phyloP scores from a whole-genome alignment of 2,329 filamentous ascomycete genomes.

The Fusarium algeriense region DNA sequence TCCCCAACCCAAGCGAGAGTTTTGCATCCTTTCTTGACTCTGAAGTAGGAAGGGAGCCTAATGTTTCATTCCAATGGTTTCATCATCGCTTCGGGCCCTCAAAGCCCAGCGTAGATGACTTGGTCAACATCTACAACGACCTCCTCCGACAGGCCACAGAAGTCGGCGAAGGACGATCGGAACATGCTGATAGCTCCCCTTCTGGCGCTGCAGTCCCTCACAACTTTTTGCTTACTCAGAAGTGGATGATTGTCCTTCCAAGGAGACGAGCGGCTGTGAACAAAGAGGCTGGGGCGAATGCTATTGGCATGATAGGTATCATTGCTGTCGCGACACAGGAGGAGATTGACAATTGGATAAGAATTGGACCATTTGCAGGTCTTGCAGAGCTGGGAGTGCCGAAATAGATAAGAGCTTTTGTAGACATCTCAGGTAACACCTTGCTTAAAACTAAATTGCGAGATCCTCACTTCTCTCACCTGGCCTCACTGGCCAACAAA shows the following conservation, averaged over 20 bases:
- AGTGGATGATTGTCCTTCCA: background rate
- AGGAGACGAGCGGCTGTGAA: background rate
- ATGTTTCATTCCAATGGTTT: background rate
- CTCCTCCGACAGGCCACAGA: background rate
- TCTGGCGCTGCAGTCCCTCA: background rate
- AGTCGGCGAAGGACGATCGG: background rate
- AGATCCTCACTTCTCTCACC: background rate
- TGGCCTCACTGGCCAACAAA: accelerated
- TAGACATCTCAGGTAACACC: accelerated
- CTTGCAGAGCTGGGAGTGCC: background rate
- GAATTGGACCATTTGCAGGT: background rate
- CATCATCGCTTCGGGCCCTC: background rate
- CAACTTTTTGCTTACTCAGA: background rate
- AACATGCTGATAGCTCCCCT: background rate
- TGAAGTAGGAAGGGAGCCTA: accelerated
- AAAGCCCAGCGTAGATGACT: accelerated
- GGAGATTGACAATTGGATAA: background rate
- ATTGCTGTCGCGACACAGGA: background rate
- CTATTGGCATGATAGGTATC: conserved; percentile 2
- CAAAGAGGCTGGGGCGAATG: background rate
- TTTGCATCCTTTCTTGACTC: background rate
- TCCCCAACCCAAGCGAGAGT: background rate
- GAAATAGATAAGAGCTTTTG: background rate
- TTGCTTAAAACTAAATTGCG: background rate
- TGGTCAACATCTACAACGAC: background rate